These are phyloP conservation scores for Cajanus cajan DNA, from an alignment of 306 rosid species.

Conservation along the genomic window DNA sequence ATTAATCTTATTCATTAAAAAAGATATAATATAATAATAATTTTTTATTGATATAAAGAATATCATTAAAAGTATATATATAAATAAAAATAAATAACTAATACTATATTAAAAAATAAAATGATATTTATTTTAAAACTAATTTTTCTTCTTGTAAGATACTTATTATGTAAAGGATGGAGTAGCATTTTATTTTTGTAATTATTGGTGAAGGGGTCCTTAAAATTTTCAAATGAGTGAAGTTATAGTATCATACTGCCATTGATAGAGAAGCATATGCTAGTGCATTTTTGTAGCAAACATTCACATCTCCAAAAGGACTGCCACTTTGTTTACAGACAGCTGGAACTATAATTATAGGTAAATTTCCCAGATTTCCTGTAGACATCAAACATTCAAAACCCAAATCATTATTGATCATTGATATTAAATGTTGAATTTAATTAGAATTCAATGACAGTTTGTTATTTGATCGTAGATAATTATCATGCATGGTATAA, in stretches of 20 bases:
- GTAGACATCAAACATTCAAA: not conserved
- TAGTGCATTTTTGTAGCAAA: slow-evolving; percentile 38
- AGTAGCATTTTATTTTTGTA: not conserved
- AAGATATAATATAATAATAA: no score
- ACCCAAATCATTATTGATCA: not conserved
- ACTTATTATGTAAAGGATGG: no score
- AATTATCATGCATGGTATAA: no score
- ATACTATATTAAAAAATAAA: no score
- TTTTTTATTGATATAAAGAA: no score
- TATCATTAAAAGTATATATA: no score
- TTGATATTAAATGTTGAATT: not conserved
- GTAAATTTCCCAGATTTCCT: slow-evolving; percentile 48
- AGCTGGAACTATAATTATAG: slow-evolving; percentile 41
- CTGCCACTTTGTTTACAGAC: slow-evolving; percentile 32
- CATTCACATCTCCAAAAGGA: slow-evolving; percentile 42
- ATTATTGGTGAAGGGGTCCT: not conserved
- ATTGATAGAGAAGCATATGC: slow-evolving; percentile 48
- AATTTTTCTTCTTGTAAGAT: no score
- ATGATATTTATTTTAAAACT: no score
- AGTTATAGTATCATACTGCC: slow-evolving; percentile 41
- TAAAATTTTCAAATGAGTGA: not conserved
- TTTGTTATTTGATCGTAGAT: no score
- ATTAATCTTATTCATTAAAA: no score
- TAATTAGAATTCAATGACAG: not conserved
- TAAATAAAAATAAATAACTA: no score